Conservation (phyloP, 2,329 filamentous ascomycete species). For the Phialocephala subalpina region DNA sequence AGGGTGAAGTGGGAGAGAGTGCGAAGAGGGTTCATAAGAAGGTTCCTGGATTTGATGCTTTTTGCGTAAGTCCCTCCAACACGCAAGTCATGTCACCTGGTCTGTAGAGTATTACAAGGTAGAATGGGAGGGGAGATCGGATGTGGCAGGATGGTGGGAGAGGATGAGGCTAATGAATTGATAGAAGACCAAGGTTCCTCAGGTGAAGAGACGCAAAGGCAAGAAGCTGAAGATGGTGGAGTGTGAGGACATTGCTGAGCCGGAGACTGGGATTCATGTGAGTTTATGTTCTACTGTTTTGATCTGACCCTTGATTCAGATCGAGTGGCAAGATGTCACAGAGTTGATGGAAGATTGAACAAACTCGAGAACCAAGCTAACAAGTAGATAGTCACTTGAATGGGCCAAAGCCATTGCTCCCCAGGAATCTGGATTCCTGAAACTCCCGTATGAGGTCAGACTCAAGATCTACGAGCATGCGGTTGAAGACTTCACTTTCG, state of each 20-base stretch:
- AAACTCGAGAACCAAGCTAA: neutral
- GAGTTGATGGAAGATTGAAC: no score
- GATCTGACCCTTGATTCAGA: no score
- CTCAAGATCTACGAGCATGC: conserved; percentile 22
- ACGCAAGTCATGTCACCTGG: no score
- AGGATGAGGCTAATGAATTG: neutral
- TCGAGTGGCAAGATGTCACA: no score
- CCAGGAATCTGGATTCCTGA: conserved; percentile 17
- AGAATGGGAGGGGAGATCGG: no score
- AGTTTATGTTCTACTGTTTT: neutral
- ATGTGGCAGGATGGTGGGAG: neutral
- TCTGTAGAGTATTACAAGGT: no score
- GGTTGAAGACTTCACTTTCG: conserved; percentile 16
- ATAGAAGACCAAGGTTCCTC: neutral
- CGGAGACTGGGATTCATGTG: conserved; percentile 26
- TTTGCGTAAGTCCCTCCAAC: conserved; percentile 20
- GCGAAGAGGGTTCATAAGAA: conserved; percentile 15
- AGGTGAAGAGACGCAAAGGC: neutral
- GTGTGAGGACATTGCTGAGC: conserved; percentile 20
- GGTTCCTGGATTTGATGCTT: conserved; percentile 24
- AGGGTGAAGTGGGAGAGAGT: neutral
- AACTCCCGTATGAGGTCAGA: conserved; percentile 22
- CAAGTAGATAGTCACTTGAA: conserved; percentile 10
- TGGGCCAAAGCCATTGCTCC: conserved; percentile 23
- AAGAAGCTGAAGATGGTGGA: conserved; percentile 14